Percentiles rank a stretch among this genome's conserved stretches.
Conservation (phyloP, 169 alveolate species). For the Cyclospora cayetanensis region DNA sequence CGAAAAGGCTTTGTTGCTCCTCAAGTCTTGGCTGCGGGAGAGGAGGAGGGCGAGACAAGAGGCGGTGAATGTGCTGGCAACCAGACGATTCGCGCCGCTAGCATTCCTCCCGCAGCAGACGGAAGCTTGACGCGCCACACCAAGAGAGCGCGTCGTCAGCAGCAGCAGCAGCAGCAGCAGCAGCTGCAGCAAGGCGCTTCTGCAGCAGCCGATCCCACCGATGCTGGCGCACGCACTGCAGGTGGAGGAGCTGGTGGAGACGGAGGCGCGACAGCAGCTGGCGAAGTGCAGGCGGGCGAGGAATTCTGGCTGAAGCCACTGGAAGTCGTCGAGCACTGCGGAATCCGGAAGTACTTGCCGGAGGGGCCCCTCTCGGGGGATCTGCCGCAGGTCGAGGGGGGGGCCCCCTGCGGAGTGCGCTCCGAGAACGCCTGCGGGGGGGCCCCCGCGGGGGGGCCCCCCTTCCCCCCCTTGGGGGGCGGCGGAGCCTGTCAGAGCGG, state of each 20-base stretch:
- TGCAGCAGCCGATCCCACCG: background rate
- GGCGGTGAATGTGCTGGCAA: too few species aligned
- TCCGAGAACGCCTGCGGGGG: background rate
- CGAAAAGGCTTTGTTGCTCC: background rate
- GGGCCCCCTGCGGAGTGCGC: background rate
- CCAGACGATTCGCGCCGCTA: too few species aligned
- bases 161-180: constrained; percentile 49
- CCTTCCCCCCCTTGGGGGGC: background rate
- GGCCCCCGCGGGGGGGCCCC: background rate
- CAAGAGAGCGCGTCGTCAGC: background rate
- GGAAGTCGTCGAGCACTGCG: background rate
- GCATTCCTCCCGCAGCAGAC: background rate
- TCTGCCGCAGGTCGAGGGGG: background rate
- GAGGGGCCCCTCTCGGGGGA: background rate
- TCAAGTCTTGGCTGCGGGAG: background rate
- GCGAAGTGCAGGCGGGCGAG: constrained; percentile 9
- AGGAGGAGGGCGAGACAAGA: too few species aligned
- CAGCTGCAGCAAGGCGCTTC: constrained; percentile 28
- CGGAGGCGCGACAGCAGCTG: too few species aligned
- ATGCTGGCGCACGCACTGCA: background rate
- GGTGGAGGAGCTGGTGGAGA: too few species aligned
- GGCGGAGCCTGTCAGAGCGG: too few species aligned
- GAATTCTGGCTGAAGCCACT: background rate
- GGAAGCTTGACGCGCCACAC: background rate
- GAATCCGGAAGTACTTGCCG: background rate